Evolutionary conservation across 139 green algal genomes (phyloP), one percentile per base, ranked within the genome.

Genomic region (Deuterostichococcus epilithicus): DNA sequence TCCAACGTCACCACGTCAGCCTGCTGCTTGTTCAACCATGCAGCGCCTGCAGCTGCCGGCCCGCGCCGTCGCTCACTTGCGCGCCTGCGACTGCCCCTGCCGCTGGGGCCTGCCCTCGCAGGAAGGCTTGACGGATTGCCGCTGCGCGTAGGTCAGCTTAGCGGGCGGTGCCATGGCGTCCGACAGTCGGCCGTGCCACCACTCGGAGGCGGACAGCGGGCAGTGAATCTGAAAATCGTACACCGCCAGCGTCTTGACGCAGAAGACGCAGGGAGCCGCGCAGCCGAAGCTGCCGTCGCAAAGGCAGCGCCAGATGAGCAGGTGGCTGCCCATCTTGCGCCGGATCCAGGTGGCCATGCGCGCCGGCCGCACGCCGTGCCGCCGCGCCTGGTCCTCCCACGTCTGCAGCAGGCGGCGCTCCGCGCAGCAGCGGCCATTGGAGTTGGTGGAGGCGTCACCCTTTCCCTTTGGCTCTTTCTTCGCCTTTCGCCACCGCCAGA

Each of bases 221-320:
- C 86, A 92, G 63, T 81, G 78, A 30, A 93, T 83, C 3, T 73
- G 70, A 18, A 93, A 39, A 76, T 90, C 89, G 63, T 88, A 88
- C 6, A 73, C 72, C 23, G 59, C 32, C 30, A 93, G 82, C 79
- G 87, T 76, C 25, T 73, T 65, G 59, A 85, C 78, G 80, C 89
- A 93, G 33, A 88, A 68, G 5, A 93, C 76, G 78, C 89, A 92
- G 1, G 88, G 89, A 33, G 87, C 76, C 38, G 81, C 81, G 73
- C 80, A 86, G 67, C 86, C 89, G 25, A 92, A 81, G 3, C 66
- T 84, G 42, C 89, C 89, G 76, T 93, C 89, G 26, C 59, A 32
- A 2, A 83, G 81, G 15, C 78, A 77, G n/a, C 89, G 85, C 76
- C 86, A 84, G 39, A 93, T 80, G 20, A 74, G 76, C 0, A 93